Conservation (phyloP, 129 eudicot genomes). For the Apium graveolens region DNA sequence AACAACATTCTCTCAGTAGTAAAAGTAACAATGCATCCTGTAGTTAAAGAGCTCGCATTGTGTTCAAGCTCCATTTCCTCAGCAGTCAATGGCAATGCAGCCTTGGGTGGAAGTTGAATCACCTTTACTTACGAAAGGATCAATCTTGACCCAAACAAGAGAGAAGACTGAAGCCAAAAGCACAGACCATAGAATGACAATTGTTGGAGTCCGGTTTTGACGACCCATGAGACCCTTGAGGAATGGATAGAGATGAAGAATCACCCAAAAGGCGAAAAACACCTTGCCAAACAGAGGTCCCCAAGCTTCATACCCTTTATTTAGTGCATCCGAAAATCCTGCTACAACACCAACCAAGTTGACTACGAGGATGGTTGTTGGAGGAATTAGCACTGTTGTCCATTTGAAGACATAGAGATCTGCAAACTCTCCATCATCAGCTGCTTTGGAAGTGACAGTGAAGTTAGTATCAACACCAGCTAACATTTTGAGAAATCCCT, state of each 20-base stretch:
- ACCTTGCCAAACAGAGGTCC: constrained; percentile 94
- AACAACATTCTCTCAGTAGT: neutral
- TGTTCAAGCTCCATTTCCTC: constrained; percentile 12
- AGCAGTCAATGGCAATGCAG: constrained; percentile 88
- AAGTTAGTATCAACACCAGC: constrained; percentile 94
- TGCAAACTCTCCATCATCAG: constrained; percentile 86
- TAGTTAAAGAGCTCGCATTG: neutral
- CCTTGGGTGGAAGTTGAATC: constrained; percentile 37
- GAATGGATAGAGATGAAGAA: constrained; percentile 87
- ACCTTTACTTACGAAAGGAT: constrained; percentile 70
- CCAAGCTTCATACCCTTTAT: constrained; percentile 93
- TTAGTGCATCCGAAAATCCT: constrained; percentile 86
- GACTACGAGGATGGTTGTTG: constrained; percentile 70
- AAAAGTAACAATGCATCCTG: neutral
- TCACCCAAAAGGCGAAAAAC: constrained; percentile 96
- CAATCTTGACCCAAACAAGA: constrained; percentile 92
- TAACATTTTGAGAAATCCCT: constrained; percentile 85
- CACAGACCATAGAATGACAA: constrained; percentile 88
- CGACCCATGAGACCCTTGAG: constrained; percentile 96
- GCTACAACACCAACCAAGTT: constrained; percentile 96
- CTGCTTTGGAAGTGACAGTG: constrained; percentile 81
- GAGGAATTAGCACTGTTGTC: constrained; percentile 95
- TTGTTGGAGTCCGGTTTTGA: constrained; percentile 90
- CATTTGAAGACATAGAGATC: constrained; percentile 88
- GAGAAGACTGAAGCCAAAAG: constrained; percentile 93